A percentile compares a stretch with the other conserved stretches of the same genome.
Conservation (phyloP, 2,329 filamentous ascomycete genomes). For the Penicillium sp. region DNA sequence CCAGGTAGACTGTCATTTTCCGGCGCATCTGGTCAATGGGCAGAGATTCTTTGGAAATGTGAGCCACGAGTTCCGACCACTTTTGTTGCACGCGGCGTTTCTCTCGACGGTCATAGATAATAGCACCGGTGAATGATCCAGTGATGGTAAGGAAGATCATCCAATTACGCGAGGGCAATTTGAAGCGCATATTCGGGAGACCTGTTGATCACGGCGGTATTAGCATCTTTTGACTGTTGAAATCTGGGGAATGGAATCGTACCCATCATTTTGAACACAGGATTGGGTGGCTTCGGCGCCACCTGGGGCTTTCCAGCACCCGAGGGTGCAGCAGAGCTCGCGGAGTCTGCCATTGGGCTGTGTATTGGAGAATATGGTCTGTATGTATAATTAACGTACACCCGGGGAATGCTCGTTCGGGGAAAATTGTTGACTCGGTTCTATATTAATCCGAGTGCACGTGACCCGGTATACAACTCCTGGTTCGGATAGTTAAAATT, state of each 20-base stretch:
- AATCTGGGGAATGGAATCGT: constrained; percentile 16
- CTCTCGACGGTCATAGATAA: constrained; percentile 90
- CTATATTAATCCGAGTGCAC: constrained; percentile 17
- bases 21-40: constrained; percentile 71
- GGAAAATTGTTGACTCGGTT: constrained; percentile 21
- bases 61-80: constrained; percentile 82
- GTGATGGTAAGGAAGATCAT: constrained; percentile 86
- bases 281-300: constrained; percentile 58
- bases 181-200: constrained; percentile 76
- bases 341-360: constrained; percentile 37
- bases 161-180: constrained; percentile 94
- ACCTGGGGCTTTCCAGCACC: constrained; percentile 41
- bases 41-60: constrained; percentile 76
- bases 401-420: constrained; percentile 7
- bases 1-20: constrained; percentile 80
- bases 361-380: background rate
- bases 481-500: background rate
- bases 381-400: background rate
- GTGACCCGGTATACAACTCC: constrained; percentile 5
- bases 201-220: constrained; percentile 50
- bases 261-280: constrained; percentile 71
- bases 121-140: constrained; percentile 71
- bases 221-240: constrained; percentile 9
- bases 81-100: constrained; percentile 81
- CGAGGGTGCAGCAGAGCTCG: constrained; percentile 36